Percentiles rank a stretch among this genome's conserved stretches.
Conservation (phyloP, 2,329 filamentous ascomycete species). For the Venturia asperata region DNA sequence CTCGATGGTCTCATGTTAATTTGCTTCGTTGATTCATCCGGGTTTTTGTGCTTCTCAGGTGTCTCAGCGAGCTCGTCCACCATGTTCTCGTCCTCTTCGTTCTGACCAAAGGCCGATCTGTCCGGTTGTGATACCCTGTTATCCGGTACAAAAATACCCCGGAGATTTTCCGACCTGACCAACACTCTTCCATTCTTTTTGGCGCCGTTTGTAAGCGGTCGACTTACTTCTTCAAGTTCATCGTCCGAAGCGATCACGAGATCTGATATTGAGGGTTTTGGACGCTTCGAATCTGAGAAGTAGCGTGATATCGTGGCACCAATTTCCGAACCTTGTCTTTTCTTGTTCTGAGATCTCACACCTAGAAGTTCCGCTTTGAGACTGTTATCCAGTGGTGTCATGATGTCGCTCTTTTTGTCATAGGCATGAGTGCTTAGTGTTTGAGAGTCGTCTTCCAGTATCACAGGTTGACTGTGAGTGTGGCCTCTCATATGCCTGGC, state of each 20-base stretch:
- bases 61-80: neutral
- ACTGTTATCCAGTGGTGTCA: neutral
- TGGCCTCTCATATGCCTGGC: neutral
- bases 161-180: neutral
- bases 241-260: neutral
- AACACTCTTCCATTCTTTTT: neutral
- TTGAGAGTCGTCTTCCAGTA: neutral
- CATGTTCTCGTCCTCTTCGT: neutral
- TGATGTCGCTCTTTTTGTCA: neutral
- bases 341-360: neutral
- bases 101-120: neutral
- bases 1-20: neutral
- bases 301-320: neutral
- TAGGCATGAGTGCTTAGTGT: neutral
- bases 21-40: neutral
- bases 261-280: neutral
- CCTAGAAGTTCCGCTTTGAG: neutral
- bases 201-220: neutral
- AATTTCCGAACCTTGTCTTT: neutral
- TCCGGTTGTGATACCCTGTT: neutral
- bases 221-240: neutral
- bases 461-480: neutral
- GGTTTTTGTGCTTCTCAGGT: neutral
- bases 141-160: neutral
- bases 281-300: neutral